Conservation (phyloP, 306 rosid species). For the Cicer bijugum region DNA sequence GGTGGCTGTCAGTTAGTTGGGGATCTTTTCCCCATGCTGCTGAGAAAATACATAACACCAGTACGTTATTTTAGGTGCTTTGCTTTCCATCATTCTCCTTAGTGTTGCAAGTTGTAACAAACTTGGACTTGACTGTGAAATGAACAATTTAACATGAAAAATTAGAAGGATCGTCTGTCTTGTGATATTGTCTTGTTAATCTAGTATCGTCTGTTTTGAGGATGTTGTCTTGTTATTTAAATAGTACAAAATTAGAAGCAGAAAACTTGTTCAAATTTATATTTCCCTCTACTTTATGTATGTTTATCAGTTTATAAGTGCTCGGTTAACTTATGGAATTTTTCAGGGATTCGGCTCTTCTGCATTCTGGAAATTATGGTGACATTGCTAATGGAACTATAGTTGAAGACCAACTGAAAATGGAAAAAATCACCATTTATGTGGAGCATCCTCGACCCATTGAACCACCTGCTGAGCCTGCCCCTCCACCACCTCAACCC, state of each 20-base stretch:
- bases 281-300: background rate
- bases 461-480: conserved; percentile 95
- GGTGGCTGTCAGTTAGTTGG: conserved; percentile 2
- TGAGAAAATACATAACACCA: background rate
- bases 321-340: conserved; percentile 29
- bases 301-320: conserved; percentile 1
- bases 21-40: background rate
- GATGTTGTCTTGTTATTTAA: background rate
- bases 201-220: conserved; percentile 8
- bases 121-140: background rate
- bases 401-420: conserved; percentile 60
- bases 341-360: conserved; percentile 72
- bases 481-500: conserved; percentile 99
- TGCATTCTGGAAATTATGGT: conserved; percentile 70
- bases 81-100: background rate
- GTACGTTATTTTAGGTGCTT: conserved; percentile 1
- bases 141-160: conserved; percentile 7
- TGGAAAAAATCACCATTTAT: conserved; percentile 76
- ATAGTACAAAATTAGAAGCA: background rate
- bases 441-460: conserved; percentile 96
- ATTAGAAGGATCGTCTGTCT: background rate
- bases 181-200: background rate
- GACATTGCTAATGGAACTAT: conserved; percentile 52
- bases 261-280: background rate
- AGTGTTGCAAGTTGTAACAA: background rate